These are phyloP conservation scores for Solanum chacoense DNA, from an alignment of 305 asterid genomes.

Conservation along the genomic window DNA sequence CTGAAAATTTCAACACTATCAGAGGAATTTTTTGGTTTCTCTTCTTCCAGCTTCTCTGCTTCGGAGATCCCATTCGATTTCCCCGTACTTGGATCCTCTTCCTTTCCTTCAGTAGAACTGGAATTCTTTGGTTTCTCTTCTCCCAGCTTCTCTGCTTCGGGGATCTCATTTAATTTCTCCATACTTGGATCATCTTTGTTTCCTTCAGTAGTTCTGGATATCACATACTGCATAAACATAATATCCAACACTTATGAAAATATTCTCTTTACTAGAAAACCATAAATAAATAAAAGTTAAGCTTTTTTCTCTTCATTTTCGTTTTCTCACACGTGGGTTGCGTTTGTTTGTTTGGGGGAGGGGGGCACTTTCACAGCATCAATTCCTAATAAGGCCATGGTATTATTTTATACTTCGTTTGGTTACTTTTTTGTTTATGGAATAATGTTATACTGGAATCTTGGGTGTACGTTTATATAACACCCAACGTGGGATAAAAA, in stretches of 20 bases:
- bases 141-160: not conserved
- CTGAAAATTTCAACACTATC: conserved; percentile 37
- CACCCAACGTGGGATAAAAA: not conserved
- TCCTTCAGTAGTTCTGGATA: conserved; percentile 35
- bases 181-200: conserved; percentile 17
- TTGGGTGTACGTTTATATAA: not conserved
- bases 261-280: not conserved
- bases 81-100: conserved; percentile 14
- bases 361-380: not conserved
- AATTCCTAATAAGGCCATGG: not conserved
- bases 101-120: conserved; percentile 34
- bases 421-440: not conserved
- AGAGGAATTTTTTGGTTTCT: conserved; percentile 1
- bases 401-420: not conserved
- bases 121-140: conserved; percentile 9
- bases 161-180: conserved; percentile 2
- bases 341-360: not conserved
- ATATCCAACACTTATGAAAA: not conserved
- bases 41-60: conserved; percentile 7
- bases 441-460: not conserved
- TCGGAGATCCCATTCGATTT: conserved; percentile 3
- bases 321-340: not conserved
- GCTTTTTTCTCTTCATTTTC: not conserved
- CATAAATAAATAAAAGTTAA: not conserved
- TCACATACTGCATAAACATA: conserved; percentile 34